Percentiles rank a stretch among this genome's conserved stretches.
These are phyloP conservation scores for Phycomyces blakesleeanus DNA, from an alignment of 192 early-diverging fungal genomes.

Conservation along the genomic window DNA sequence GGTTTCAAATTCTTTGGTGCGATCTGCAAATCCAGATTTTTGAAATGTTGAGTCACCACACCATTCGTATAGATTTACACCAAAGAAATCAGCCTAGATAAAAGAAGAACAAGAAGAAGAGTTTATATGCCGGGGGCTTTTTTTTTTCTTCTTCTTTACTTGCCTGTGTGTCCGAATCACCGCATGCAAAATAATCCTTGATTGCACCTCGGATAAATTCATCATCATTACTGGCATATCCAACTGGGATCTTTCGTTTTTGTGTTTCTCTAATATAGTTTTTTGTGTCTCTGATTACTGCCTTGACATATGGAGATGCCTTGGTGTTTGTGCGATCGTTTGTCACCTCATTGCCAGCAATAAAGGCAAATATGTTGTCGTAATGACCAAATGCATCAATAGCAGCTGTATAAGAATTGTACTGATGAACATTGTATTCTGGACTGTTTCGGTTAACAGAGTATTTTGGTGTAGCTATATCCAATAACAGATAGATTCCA, in stretches of 20 bases:
- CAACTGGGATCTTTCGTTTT: constrained; percentile 59
- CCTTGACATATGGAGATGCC: constrained; percentile 66
- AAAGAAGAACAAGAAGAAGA: too few relatives aligned
- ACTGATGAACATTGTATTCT: constrained; percentile 52
- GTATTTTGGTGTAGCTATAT: constrained; percentile 54
- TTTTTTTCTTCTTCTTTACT: too few relatives aligned
- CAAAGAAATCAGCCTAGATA: constrained; percentile 62
- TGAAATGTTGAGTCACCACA: constrained; percentile 62
- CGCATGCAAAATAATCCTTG: constrained; percentile 70
- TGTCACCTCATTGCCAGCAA: constrained; percentile 76
- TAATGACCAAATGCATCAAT: constrained; percentile 68
- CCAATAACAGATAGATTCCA: constrained; percentile 74
- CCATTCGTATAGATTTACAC: constrained; percentile 77
- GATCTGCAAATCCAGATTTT: constrained; percentile 63
- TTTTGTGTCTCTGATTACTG: constrained; percentile 64
- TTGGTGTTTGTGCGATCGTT: constrained; percentile 57
- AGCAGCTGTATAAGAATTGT: constrained; percentile 51
- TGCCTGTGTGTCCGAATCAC: constrained; percentile 44
- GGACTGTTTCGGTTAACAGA: constrained; percentile 65
- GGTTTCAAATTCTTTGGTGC: constrained; percentile 55
- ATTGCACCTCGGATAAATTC: constrained; percentile 60
- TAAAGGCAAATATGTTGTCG: constrained; percentile 60
- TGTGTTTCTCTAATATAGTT: constrained; percentile 49
- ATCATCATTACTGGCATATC: constrained; percentile 77
- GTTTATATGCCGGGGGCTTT: too few relatives aligned